phyloP scores from a whole-genome alignment of 2,329 filamentous ascomycete genomes.

The Chalaropsis ovoidea region DNA sequence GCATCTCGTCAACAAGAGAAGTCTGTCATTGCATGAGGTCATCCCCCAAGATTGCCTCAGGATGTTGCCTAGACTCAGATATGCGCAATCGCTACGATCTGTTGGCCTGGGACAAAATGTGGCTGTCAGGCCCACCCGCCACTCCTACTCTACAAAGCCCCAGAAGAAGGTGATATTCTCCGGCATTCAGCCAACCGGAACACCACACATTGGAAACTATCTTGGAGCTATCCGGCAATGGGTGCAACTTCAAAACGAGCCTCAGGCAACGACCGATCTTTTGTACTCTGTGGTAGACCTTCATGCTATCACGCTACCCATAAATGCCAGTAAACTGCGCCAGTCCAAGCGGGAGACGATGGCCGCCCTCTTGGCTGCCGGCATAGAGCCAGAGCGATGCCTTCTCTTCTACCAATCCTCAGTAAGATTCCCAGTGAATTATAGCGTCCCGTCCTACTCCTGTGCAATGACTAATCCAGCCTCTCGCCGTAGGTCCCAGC shows the following conservation, averaged over 20 bases:
- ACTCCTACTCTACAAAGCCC: conserved; percentile 27
- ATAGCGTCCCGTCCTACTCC: background rate
- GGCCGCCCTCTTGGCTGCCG: conserved; percentile 72
- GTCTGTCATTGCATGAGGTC: background rate
- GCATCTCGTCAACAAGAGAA: background rate
- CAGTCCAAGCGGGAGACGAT: conserved; percentile 62
- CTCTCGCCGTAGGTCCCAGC: conserved; percentile 49
- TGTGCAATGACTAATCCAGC: background rate
- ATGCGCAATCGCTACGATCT: background rate
- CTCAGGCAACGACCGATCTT: conserved; percentile 48
- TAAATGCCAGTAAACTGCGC: conserved; percentile 52
- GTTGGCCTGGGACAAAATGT: background rate
- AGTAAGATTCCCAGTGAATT: conserved; percentile 36
- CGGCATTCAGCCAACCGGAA: conserved; percentile 89
- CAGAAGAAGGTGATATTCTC: conserved; percentile 61
- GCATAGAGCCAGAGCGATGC: conserved; percentile 65
- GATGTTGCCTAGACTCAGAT: background rate
- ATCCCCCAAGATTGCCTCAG: no score
- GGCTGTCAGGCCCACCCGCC: background rate
- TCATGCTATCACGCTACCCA: conserved; percentile 77
- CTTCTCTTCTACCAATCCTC: conserved; percentile 74
- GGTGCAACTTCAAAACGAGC: conserved; percentile 64
- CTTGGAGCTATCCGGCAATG: conserved; percentile 80
- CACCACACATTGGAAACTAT: conserved; percentile 93
- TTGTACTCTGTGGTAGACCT: conserved; percentile 86